Base-by-base conservation (phyloP, 306 rosid species). In the Citrullus mucosospermus region DNA sequence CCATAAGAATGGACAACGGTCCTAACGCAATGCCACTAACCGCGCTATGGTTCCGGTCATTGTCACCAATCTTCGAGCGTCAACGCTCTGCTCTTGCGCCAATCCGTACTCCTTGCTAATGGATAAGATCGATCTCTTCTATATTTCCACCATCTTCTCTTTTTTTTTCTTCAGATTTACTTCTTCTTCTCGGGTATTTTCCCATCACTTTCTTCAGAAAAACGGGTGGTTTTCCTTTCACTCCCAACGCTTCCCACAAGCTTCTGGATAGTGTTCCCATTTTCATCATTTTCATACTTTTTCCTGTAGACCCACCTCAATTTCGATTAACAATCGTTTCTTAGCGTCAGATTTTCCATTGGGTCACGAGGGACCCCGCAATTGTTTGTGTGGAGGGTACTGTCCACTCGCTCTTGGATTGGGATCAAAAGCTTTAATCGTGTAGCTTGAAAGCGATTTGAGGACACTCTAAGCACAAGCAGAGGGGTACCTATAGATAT, bases 401-500 rank as follows among this genome's bases (percentile, higher is more conserved):
- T 60, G 65, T 20, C 73, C 30, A 32, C 28, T 46, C 11, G 30
- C 32, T 30, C 18, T 48, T 18, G 51, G 20, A 9, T 5, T 3
- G 43, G 43, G 68, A 66, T 79, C 66, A 38, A 56, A 69, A 20
- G 77, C 77, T 54, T 54, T 79, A 28, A 55, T 36, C 10, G n/a
- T 36, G 76, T 28, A 36, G 54, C 38, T 79, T 79, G 81, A 79
- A 50, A 66, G 43, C 55, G 76, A 78, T 78, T 65, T 15, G 39
- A 34, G 62, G 25, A 53, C 48, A 18, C 41, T 34, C 67, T 11
- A 0, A 16, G 74, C 2, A 5, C 60, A n/a, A 78, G 63, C 51
- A 63, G 73, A 53, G 16, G 9, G 61, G 28, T 78, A 2, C 7
- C 36, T 50, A 55, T 75, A 36, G 20, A 55, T 18, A 34, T 56